Percentiles rank a stretch among this genome's conserved stretches.
phyloP scores from a whole-genome alignment of 257 asterid genomes.

The Nicotiana paniculata region DNA sequence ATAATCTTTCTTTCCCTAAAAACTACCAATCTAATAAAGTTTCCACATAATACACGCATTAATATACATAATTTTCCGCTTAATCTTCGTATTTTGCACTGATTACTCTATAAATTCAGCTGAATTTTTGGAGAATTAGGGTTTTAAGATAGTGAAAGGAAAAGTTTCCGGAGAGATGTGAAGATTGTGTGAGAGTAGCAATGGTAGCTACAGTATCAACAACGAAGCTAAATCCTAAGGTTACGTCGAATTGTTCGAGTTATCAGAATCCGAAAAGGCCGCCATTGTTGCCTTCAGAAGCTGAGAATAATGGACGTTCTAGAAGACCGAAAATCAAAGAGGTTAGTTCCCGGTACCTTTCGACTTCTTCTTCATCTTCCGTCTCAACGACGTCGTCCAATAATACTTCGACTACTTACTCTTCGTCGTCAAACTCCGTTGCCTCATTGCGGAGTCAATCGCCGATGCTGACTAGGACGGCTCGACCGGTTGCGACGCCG shows the following conservation, averaged over 20 bases:
- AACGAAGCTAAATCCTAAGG: slow-evolving; percentile 44
- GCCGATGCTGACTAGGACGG: slow-evolving; percentile 31
- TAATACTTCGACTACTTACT: slow-evolving; percentile 33
- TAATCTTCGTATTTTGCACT: background rate
- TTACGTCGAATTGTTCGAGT: slow-evolving; percentile 19
- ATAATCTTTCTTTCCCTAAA: slow-evolving; percentile 23
- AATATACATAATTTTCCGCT: background rate
- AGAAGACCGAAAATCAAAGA: slow-evolving; percentile 53
- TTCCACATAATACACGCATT: background rate
- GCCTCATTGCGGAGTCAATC: slow-evolving; percentile 45
- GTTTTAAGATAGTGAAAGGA: slow-evolving; percentile 2
- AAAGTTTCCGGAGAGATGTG: slow-evolving; percentile 28
- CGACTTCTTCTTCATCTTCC: slow-evolving; percentile 55
- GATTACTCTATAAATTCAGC: slow-evolving; percentile 14
- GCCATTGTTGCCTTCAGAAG: slow-evolving; percentile 58
- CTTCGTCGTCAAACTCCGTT: slow-evolving; percentile 17
- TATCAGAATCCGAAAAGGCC: slow-evolving; percentile 40
- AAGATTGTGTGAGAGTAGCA: slow-evolving; percentile 18
- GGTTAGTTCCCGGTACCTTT: slow-evolving; percentile 55
- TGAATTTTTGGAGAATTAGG: slow-evolving; percentile 16
- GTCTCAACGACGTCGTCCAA: slow-evolving; percentile 64
- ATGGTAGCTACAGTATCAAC: slow-evolving; percentile 64
- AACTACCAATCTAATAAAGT: slow-evolving; percentile 13
- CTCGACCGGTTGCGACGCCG: slow-evolving; percentile 27
- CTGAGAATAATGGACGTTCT: slow-evolving; percentile 45